A percentile compares a stretch with the other conserved stretches of the same genome.
Conservation (phyloP, 352 stramenopile species). For the Pelagophyceae sp. region DNA sequence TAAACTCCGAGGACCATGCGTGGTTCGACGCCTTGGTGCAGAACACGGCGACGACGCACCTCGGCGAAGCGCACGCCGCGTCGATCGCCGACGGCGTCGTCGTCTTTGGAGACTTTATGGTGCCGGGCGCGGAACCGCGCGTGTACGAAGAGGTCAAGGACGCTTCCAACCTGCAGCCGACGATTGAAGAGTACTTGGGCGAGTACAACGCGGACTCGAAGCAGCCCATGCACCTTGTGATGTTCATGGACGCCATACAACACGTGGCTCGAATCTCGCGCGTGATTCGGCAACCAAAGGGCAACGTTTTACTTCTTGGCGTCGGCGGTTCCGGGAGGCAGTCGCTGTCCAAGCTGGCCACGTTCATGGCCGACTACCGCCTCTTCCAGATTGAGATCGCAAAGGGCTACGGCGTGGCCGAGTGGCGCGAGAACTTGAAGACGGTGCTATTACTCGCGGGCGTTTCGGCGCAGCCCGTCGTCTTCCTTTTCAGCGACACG, state of each 20-base stretch:
- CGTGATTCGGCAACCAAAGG: constrained; percentile 59
- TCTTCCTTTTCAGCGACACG: constrained; percentile 73
- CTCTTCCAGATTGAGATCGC: constrained; percentile 52
- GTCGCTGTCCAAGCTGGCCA: constrained; percentile 67
- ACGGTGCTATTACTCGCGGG: constrained; percentile 70
- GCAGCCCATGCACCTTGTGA: constrained; percentile 73
- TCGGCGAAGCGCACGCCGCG: constrained; percentile 40
- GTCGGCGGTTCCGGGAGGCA: constrained; percentile 81
- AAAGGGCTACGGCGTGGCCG: constrained; percentile 52
- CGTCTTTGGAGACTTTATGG: constrained; percentile 73
- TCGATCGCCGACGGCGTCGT: constrained; percentile 46
- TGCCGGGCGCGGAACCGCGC: constrained; percentile 70
- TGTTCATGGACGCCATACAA: constrained; percentile 79
- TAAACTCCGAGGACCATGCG: constrained; percentile 62
- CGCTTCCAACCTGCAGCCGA: constrained; percentile 36
- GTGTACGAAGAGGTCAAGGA: constrained; percentile 27
- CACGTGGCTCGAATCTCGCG: constrained; percentile 72
- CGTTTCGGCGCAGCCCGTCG: constrained; percentile 66
- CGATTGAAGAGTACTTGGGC: constrained; percentile 55
- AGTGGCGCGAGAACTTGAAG: constrained; percentile 73
- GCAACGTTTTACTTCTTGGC: constrained; percentile 74
- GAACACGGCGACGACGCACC: constrained; percentile 13
- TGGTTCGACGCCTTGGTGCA: constrained; percentile 66
- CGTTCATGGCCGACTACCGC: constrained; percentile 66
- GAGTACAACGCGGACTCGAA: constrained; percentile 82